A percentile compares a stretch with the other conserved stretches of the same genome.
Conservation (phyloP, 2,329 filamentous ascomycete genomes). For the Cyanodermella asteris region DNA sequence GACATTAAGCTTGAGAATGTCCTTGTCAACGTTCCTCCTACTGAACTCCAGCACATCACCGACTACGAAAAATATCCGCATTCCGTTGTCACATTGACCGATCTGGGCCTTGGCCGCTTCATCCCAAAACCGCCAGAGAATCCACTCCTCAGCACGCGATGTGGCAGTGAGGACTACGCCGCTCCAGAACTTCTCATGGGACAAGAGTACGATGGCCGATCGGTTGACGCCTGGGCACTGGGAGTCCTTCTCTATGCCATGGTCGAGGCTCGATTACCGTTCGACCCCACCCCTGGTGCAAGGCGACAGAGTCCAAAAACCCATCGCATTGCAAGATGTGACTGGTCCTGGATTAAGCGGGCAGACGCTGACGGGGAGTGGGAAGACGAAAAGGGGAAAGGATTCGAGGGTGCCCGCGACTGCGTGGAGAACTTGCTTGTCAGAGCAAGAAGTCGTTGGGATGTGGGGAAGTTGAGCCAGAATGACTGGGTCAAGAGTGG, state of each 20-base stretch:
- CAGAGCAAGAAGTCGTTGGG: constrained; percentile 58
- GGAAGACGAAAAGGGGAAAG: constrained; percentile 43
- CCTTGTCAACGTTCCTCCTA: constrained; percentile 58
- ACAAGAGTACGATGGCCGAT: constrained; percentile 77
- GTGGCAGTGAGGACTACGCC: constrained; percentile 91
- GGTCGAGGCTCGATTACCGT: constrained; percentile 79
- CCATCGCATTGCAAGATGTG: constrained; percentile 83
- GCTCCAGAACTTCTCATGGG: constrained; percentile 92
- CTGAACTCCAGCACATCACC: constrained; percentile 41
- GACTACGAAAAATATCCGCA: constrained; percentile 60
- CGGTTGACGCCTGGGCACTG: constrained; percentile 85
- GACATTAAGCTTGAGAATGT: constrained; percentile 99
- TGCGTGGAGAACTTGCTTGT: constrained; percentile 71
- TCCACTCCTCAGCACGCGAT: constrained; percentile 77
- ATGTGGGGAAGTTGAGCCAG: constrained; percentile 48
- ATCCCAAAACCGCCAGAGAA: constrained; percentile 53
- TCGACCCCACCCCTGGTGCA: constrained; percentile 69
- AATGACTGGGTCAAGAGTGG: constrained; percentile 57
- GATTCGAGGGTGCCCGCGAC: constrained; percentile 51
- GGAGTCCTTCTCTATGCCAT: constrained; percentile 85
- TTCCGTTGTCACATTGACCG: constrained; percentile 71
- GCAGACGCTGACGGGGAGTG: constrained; percentile 72
- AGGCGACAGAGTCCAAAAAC: constrained; percentile 47
- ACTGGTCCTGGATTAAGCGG: constrained; percentile 87
- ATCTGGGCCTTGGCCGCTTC: constrained; percentile 71